Percentiles rank a stretch among this genome's conserved stretches.
phyloP scores from a whole-genome alignment of 805 yeast species.

The Priceomyces medius region DNA sequence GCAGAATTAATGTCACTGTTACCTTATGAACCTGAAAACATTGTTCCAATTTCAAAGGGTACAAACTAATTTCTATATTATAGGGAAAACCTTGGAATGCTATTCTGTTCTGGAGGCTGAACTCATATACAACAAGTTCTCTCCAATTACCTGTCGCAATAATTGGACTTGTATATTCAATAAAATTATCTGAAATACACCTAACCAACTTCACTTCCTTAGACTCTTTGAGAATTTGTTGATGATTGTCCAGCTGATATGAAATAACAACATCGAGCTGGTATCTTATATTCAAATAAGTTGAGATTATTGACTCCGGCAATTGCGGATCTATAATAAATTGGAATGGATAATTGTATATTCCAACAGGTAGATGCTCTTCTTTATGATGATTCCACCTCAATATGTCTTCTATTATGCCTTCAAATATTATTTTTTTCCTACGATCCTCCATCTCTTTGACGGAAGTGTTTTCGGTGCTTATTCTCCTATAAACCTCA shows the following conservation, averaged over 20 bases:
- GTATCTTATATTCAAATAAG: constrained; percentile 7
- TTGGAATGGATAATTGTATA: constrained; percentile 14
- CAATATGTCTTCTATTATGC: constrained; percentile 1
- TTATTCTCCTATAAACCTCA: constrained; percentile 1
- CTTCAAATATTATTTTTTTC: not conserved
- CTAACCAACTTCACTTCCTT: constrained; percentile 6
- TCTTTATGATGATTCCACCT: constrained; percentile 2
- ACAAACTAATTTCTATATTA: constrained; percentile 7
- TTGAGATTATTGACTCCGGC: constrained; percentile 11
- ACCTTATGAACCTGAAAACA: constrained; percentile 10
- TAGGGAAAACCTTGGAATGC: constrained; percentile 14
- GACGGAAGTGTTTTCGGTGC: too few relatives aligned
- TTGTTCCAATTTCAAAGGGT: constrained; percentile 8
- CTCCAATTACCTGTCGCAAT: constrained; percentile 20
- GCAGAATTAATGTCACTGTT: constrained; percentile 12
- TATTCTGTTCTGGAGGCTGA: constrained; percentile 13
- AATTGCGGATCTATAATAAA: constrained; percentile 12
- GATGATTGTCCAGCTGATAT: constrained; percentile 1
- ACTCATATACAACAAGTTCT: constrained; percentile 15
- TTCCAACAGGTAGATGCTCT: constrained; percentile 6
- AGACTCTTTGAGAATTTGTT: constrained; percentile 1
- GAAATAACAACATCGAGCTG: constrained; percentile 4
- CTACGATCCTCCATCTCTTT: not conserved
- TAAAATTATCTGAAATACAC: constrained; percentile 7
- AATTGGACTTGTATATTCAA: constrained; percentile 8